Evolutionary conservation across 2,329 filamentous ascomycete species (phyloP), one percentile per base, ranked within the genome.

Genomic region (Sporothrix phasma): DNA sequence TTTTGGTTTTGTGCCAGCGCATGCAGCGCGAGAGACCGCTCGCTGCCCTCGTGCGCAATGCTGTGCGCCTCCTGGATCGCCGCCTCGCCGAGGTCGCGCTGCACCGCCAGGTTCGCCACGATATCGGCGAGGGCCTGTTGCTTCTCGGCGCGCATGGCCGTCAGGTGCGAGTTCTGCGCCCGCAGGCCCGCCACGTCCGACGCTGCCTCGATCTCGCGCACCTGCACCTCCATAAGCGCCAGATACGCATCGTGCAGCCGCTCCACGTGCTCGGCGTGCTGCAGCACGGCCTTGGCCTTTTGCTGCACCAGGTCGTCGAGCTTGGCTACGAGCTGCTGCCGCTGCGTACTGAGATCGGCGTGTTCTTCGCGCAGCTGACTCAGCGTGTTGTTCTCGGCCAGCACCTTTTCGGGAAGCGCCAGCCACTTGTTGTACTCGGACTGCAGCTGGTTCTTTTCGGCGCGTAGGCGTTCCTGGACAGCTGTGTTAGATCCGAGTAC

Each of bases 131-230:
- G 73, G 34, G 77, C 76, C 6, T 70, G 67, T 66, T 76, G 76
- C 69, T 78, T 80, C 10, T 75, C 72, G 24, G 82, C 78, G 3
- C 88, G 77, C 49, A 76, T 74, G 47, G 78, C 71, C 63, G 81
- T 79, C 65, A 91, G 84, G 56, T 84, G 79, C 8, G 74, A 69
- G 69, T 91, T 90, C 65, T 86, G 86, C 17, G 78, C 77, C 69
- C 84, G 83, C n/a, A 97, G 78, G 5, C 83, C 83, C 51, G 84
- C 80, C 2, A 88, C 74, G 70, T 99, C 94, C 0, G 92, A 97
- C n/a, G 80, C 74, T 1, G 91, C 92, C 77, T 99, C 94, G 34
- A 95, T 82, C 0, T 83, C 77, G 66, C 85, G 80, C 51, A 97
- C 80, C 68, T 89, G 83, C 1, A 84, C 85, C 69, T 92, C 86